Base-by-base conservation (phyloP, 2,329 filamentous ascomycete genomes). In the Corynespora cassiicola region DNA sequence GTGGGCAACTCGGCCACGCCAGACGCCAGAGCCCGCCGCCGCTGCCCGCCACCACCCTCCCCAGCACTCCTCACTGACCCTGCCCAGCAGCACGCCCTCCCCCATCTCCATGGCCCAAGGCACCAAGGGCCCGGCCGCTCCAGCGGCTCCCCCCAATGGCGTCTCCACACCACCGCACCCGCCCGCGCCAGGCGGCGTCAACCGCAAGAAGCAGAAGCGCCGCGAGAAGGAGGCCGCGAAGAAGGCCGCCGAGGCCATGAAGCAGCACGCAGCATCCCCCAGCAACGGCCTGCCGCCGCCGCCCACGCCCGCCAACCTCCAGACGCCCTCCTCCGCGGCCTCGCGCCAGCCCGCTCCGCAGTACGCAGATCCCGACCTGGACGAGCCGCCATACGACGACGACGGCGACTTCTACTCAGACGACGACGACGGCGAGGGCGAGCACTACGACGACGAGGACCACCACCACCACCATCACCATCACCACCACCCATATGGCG, bases 131-230 rank as follows among this genome's bases (percentile, higher is more conserved):
- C 53, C 61, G 25, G 39, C 54, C 39, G 45, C 52, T 42, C 60
- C 54, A 21, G 59, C 70, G 25, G 52, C 56, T 46, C 42, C 65
- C 20, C 45, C 56, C 54, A 74, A 73, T 62, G 70, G 70, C 55
- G 57, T 71, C 50, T n/a, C n/a, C n/a, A 62, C 64, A 19, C 65
- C 47, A 33, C 53, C 64, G 28, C 54, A 59, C 27, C 44, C 68
- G 12, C 55, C 51, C 40, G 58, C 48, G 42, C 75, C 28, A 75
- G 75, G 28, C 62, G 76, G 16, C 7, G 86, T 91, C 34, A 96
- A 96, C 72, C 84, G 88, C 64, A 96, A 96, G 78, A 97, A 96
- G 76, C 88, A 94, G 69, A 96, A 96, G 77, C 84, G 91, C 54
- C 82, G 91, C 52, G 86, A 88, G 63, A 96, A 96, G 68, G 77